phyloP scores from a whole-genome alignment of 2,329 filamentous ascomycete species.

The Trichoderma koningiopsis region DNA sequence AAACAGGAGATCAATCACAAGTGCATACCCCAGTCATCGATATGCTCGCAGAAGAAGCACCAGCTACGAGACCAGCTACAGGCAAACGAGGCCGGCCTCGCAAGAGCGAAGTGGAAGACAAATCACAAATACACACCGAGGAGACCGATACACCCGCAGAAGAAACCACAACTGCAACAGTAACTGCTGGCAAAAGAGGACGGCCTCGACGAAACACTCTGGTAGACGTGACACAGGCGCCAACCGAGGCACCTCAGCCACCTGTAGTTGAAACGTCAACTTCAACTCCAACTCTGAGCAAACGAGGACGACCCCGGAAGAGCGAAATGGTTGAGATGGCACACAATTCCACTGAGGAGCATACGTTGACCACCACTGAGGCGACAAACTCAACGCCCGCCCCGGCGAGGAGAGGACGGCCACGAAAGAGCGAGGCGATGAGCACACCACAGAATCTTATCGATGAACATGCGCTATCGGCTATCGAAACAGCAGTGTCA shows the following conservation, averaged over 20 bases:
- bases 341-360: background rate
- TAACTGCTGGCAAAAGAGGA: background rate
- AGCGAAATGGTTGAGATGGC: background rate
- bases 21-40: background rate
- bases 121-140: background rate
- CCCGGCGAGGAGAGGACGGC: background rate
- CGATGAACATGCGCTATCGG: background rate
- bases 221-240: background rate
- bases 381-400: background rate
- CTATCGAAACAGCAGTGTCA: background rate
- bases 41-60: background rate
- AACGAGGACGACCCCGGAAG: background rate
- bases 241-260: background rate
- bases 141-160: background rate
- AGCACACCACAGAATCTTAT: background rate
- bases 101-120: background rate
- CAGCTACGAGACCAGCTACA: background rate
- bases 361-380: background rate
- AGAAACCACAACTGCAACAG: background rate
- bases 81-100: conserved; percentile 1
- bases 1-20: background rate
- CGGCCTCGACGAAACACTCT: background rate
- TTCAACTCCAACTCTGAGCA: background rate
- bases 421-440: background rate
- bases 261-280: background rate